phyloP scores from a whole-genome alignment of 1,139 yeast genomes.

The Nakaseomyces kungkrabaensis region DNA sequence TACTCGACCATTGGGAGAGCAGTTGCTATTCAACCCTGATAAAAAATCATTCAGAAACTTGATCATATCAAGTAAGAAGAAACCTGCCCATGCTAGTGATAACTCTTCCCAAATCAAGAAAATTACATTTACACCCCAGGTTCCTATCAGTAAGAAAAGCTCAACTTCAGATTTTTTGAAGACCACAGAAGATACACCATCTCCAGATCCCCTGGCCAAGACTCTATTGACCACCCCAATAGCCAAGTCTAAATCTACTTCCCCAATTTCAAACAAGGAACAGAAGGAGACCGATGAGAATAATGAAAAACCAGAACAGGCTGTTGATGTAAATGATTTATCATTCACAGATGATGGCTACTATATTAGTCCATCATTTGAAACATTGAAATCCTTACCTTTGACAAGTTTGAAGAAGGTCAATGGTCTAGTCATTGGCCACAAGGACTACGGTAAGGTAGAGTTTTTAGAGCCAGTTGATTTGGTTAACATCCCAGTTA shows the following conservation, averaged over 20 bases:
- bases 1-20: constrained; percentile 1
- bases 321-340: constrained; percentile 25
- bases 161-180: constrained; percentile 6
- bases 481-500: constrained; percentile 51
- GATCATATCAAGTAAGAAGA: constrained; percentile 14
- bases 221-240: background rate
- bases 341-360: constrained; percentile 58
- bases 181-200: constrained; percentile 10
- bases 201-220: constrained; percentile 8
- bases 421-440: constrained; percentile 60
- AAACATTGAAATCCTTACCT: constrained; percentile 49
- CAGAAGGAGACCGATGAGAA: background rate
- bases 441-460: constrained; percentile 65
- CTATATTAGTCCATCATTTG: constrained; percentile 72
- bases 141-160: constrained; percentile 14
- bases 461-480: constrained; percentile 77
- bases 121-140: constrained; percentile 12
- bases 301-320: background rate
- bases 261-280: background rate
- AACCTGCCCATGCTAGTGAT: constrained; percentile 7
- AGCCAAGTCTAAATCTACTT: background rate
- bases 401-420: constrained; percentile 56
- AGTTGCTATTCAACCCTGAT: constrained; percentile 24
- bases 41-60: constrained; percentile 20
- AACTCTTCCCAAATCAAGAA: constrained; percentile 9